phyloP scores from a whole-genome alignment of 345 rosid genomes.

The Eucalyptus polyanthemos region DNA sequence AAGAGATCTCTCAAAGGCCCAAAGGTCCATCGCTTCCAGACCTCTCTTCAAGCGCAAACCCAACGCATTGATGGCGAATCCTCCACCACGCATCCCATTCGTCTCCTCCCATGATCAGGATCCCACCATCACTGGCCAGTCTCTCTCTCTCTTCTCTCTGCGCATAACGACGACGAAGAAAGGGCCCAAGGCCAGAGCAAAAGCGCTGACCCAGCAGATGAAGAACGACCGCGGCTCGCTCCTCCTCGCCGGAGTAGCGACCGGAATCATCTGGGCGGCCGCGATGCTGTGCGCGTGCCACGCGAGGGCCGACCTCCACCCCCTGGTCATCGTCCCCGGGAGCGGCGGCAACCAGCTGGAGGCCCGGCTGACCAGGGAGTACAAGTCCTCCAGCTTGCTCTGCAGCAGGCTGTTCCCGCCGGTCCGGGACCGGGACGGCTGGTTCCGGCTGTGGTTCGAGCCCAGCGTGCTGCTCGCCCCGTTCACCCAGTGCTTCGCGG shows the following conservation, averaged over 20 bases:
- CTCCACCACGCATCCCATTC: not conserved
- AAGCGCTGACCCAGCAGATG: not conserved
- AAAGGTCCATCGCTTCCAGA: not conserved
- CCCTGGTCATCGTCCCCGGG: slow-evolving; percentile 71
- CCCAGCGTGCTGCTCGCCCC: slow-evolving; percentile 49
- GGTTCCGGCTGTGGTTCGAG: slow-evolving; percentile 94
- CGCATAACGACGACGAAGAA: not conserved
- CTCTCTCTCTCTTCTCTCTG: not conserved
- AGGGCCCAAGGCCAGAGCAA: not conserved
- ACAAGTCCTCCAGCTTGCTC: slow-evolving; percentile 36
- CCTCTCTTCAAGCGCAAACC: not conserved
- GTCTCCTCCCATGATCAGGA: not conserved
- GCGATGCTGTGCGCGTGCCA: slow-evolving; percentile 17
- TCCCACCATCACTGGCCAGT: not conserved
- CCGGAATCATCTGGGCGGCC: not conserved
- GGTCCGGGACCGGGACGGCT: slow-evolving; percentile 35
- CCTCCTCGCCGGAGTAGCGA: not conserved
- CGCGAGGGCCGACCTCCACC: slow-evolving; percentile 40
- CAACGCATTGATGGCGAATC: not conserved
- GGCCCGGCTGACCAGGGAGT: slow-evolving; percentile 43
- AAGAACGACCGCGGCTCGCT: not conserved
- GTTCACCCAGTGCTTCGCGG: slow-evolving; percentile 59
- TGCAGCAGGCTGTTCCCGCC: slow-evolving; percentile 50
- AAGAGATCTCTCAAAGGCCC: not conserved
- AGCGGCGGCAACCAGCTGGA: slow-evolving; percentile 87